These are phyloP conservation scores for Clarireedia paspali DNA, from an alignment of 2,329 filamentous ascomycete genomes.

Conservation along the genomic window DNA sequence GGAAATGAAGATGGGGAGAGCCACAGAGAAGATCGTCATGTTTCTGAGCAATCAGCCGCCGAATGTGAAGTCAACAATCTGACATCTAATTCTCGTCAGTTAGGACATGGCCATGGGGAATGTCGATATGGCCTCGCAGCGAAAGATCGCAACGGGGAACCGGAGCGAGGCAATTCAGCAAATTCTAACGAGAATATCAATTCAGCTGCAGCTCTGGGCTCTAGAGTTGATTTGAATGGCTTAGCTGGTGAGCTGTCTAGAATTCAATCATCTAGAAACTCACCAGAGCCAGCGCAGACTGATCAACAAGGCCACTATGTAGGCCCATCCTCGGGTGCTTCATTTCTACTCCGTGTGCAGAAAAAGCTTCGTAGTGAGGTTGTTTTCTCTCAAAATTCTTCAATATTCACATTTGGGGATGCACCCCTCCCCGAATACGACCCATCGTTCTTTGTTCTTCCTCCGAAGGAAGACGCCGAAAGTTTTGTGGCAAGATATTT, in stretches of 20 bases:
- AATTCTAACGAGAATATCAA: no score
- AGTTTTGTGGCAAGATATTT: conserved; percentile 45
- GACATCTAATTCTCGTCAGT: no score
- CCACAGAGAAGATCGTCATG: background rate
- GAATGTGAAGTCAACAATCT: background rate
- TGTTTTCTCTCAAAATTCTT: conserved; percentile 32
- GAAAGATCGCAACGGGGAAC: no score
- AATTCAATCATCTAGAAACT: conserved; percentile 30
- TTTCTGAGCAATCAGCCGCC: background rate
- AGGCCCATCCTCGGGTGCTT: conserved; percentile 39
- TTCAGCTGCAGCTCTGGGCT: background rate
- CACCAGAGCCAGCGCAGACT: conserved; percentile 38
- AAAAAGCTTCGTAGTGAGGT: conserved; percentile 38
- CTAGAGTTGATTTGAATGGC: background rate
- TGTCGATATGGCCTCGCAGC: no score
- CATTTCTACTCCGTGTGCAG: conserved; percentile 43
- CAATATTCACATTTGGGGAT: conserved; percentile 28
- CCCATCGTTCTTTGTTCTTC: conserved; percentile 35
- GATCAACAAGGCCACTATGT: conserved; percentile 41
- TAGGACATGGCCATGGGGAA: no score
- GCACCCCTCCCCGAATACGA: conserved; percentile 38
- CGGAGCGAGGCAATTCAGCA: no score
- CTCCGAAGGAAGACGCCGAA: conserved; percentile 13
- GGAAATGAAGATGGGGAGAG: background rate
- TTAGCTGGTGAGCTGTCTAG: conserved; percentile 3